Evolutionary conservation across 1,139 yeast genomes (phyloP).

Genomic region (Magnusiomyces fungicola): DNA sequence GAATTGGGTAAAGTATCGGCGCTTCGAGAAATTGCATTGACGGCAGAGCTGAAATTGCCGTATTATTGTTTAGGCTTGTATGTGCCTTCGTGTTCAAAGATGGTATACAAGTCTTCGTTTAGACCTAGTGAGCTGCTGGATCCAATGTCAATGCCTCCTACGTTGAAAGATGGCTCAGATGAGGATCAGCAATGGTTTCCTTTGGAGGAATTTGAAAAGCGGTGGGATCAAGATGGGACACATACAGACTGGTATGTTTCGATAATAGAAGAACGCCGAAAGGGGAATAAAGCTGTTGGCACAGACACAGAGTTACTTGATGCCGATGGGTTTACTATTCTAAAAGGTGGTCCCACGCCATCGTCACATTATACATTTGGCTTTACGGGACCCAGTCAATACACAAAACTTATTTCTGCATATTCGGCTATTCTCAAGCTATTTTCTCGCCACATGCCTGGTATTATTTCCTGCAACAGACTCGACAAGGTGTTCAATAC

Average conservation of each 20-base stretch:
- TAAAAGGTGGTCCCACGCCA: too few species aligned
- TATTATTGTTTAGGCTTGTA: conserved; percentile 68
- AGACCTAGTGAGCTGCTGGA: conserved; percentile 32
- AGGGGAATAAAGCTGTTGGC: too few species aligned
- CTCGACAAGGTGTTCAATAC: not conserved
- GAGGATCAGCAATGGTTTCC: conserved; percentile 9
- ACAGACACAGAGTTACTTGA: too few species aligned
- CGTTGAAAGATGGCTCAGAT: not conserved
- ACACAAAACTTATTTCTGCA: too few species aligned
- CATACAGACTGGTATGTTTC: conserved; percentile 7
- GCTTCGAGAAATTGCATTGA: conserved; percentile 55
- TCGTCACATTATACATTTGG: too few species aligned
- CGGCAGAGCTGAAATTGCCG: conserved; percentile 33
- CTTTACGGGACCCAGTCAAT: too few species aligned
- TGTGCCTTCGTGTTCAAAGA: conserved; percentile 70
- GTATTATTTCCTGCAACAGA: not conserved
- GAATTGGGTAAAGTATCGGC: conserved; percentile 78
- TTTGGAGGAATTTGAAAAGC: conserved; percentile 8
- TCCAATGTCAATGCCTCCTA: conserved; percentile 22
- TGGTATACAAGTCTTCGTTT: conserved; percentile 73
- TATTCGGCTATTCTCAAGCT: too few species aligned
- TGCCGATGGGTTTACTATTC: too few species aligned
- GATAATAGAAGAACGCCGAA: not conserved
- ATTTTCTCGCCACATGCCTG: not conserved
- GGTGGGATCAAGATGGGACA: conserved; percentile 7